Evolutionary conservation across 2,329 filamentous ascomycete species (phyloP).

Genomic region (Monosporascus ibericus): DNA sequence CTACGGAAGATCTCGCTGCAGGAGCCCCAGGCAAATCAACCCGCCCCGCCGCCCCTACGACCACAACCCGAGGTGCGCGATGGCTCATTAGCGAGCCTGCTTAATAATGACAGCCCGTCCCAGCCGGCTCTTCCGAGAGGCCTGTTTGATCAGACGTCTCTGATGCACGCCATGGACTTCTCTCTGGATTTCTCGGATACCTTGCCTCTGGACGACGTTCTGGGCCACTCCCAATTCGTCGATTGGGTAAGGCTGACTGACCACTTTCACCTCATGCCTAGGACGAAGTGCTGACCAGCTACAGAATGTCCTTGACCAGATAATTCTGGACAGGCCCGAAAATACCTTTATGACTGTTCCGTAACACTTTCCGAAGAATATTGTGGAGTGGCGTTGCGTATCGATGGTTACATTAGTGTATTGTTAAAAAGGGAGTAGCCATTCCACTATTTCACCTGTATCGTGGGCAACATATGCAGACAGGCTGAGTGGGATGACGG

Average conservation of each 20-base stretch:
- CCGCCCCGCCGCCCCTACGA: constrained; percentile 14
- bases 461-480: too few species aligned
- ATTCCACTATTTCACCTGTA: too few species aligned
- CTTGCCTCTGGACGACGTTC: constrained; percentile 31
- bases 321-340: constrained; percentile 19
- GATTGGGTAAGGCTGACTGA: constrained; percentile 32
- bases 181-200: constrained; percentile 26
- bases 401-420: too few species aligned
- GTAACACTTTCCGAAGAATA: constrained; percentile 13
- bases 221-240: constrained; percentile 26
- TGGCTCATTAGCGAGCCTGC: constrained; percentile 24
- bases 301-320: constrained; percentile 22
- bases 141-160: not conserved
- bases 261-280: not conserved
- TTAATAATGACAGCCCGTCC: constrained; percentile 24
- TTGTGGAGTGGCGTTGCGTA: too few species aligned
- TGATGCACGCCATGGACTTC: constrained; percentile 19
- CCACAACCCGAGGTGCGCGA: constrained; percentile 22
- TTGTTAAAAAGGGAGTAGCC: too few species aligned
- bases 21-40: constrained; percentile 13
- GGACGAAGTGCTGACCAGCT: constrained; percentile 3
- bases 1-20: constrained; percentile 31
- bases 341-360: too few species aligned
- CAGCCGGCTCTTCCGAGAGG: not conserved
- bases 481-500: too few species aligned